Evolutionary conservation across 2,329 filamentous ascomycete genomes (phyloP), one percentile per base, ranked within the genome.

Genomic region (Hymenoscyphus fraxineus): DNA sequence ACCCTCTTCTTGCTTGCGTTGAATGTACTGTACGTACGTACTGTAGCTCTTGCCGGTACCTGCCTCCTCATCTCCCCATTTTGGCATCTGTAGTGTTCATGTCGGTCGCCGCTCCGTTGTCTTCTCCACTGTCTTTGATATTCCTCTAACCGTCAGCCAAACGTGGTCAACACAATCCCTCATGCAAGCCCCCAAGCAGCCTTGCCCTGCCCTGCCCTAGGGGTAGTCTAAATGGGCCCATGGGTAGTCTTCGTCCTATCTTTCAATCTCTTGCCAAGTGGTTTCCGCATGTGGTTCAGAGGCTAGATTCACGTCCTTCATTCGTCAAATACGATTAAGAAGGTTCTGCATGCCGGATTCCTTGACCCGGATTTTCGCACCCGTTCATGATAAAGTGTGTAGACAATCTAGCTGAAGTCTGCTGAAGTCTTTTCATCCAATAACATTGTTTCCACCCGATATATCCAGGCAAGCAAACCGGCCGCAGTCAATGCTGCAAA

Each of bases 61-160:
- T 19, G 16, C 38, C 58, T 61, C 55, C 64, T 63, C 59, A 54
- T 67, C 64, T 68, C 66, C 63, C 61, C 62, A 64, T 56, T 61
- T 38, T 55, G 59, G 27, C 47, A 55, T 41, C 60, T 72, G 68
- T 69, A 66, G 66, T 70, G 65, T 68, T 72, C 68, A 72, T 73
- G 72, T 72, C 69, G 67, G 65, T 72, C 67, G 70, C 73, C 71
- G 70, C 61, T 67, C 65, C 69, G 70, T 62, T 68, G 71, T 66
- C 69, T 65, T 63, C 60, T 60, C 67, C 67, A 39, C 38, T 54
- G 47, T 40, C 40, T 31, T 59, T 38, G 72, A 58, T 68, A 66
- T 68, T 71, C 69, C 62, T 64, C 65, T 71, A 73, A 63, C 69
- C 71, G 68, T 70, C 32, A 38, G 32, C 66, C 68, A 68, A 73